Evolutionary conservation across 306 rosid genomes (phyloP), one percentile per base, ranked within the genome.

Genomic region (Inga oerstediana): DNA sequence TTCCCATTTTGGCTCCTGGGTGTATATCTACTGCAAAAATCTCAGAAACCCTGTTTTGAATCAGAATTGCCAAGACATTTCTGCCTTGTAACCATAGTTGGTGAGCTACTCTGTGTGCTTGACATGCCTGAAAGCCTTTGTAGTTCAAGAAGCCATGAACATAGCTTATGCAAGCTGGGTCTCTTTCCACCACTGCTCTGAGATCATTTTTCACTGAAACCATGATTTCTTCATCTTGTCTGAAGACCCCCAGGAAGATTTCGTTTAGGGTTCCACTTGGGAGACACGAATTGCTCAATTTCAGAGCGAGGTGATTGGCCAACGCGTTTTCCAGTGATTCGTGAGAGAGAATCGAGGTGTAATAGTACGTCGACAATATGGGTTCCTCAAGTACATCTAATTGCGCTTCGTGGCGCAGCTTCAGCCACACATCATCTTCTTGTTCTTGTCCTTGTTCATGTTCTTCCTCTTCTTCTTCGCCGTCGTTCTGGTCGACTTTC

Each of bases 111-210:
- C 99, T 88, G 72, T 96, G 97, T 34, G 97, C 90, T 27, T 96
- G 97, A 59, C 95, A 89, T 0, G 99, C 94, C 3, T 91, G 82
- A 75, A 96, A 96, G 11, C 99, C 98, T 45, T 96, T 96, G 91
- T 89, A 92, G 79, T 88, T 92, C 70, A 96, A 44, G 85, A 96
- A 88, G 67, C 98, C 91, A 75, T 93, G 99, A 1, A 91, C 87
- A 20, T 84, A 89, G 82, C 90, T 93, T 4, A 91, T 80, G 80
- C 99, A 96, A 41, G 99, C 96, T 2, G 98, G 98, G 81, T 96
- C 99, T 59, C 97, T 83, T 46, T 93, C 97, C 27, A 87, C 86
- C 24, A 85, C 94, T 14, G 94, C 99, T 64, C 70, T 87, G 5
- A 96, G 75, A 79, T 96, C 98, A 39, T 75, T 59, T 58, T 77